Percentiles rank a stretch among this genome's conserved stretches.
Conservation (phyloP, 106 monocot genomes). For the Allium sativum region DNA sequence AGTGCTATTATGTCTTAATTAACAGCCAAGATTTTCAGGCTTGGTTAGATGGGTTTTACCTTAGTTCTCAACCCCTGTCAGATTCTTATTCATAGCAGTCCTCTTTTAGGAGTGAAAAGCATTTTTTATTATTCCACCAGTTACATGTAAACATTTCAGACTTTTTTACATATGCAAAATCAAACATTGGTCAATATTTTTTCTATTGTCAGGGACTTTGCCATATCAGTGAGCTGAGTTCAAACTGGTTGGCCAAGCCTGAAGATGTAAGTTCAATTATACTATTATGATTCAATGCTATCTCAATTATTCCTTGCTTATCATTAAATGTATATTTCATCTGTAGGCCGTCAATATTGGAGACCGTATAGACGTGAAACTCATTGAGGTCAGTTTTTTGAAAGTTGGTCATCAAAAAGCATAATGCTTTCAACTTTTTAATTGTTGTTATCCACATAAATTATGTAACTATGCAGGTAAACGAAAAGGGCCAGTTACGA, state of each 20-base stretch:
- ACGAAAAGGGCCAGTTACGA: slow-evolving; percentile 91
- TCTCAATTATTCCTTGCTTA: neutral
- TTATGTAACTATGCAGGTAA: slow-evolving; percentile 31
- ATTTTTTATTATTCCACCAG: no score
- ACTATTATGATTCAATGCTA: neutral
- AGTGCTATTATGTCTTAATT: no score
- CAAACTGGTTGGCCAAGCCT: slow-evolving; percentile 76
- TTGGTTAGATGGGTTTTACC: no score
- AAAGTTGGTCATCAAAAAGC: no score
- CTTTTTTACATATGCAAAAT: neutral
- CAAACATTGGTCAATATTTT: neutral
- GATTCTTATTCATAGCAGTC: no score
- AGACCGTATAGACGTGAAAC: slow-evolving; percentile 82
- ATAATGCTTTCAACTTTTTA: no score
- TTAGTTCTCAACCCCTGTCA: no score
- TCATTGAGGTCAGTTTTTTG: slow-evolving; percentile 78
- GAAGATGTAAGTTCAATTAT: slow-evolving; percentile 60
- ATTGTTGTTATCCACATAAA: no score
- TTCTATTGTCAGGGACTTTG: slow-evolving; percentile 69
- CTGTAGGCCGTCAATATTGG: slow-evolving; percentile 76
- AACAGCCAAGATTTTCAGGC: no score
- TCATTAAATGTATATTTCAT: neutral
- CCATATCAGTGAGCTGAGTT: slow-evolving; percentile 94
- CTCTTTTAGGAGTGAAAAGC: no score
- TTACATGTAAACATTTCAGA: neutral